Evolutionary conservation across 2,329 filamentous ascomycete genomes (phyloP), one percentile per base, ranked within the genome.

Genomic region (Aspergillus awamori): DNA sequence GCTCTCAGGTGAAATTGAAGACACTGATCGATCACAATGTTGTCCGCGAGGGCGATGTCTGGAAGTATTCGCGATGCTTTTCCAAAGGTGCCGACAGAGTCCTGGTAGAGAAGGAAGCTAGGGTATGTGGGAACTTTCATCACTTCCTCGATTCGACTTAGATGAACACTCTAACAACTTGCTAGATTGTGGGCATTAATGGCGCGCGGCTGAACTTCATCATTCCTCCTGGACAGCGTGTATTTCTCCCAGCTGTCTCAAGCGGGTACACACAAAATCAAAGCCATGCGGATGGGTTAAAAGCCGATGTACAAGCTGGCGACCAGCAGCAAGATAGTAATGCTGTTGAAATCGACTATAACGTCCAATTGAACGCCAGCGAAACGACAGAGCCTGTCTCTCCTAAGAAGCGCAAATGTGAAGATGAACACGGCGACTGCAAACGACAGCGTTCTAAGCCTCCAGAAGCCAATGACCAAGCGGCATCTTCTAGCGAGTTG

Each of bases 21-120:
- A 74, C 71, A 13, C 59, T 81, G 43, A 69, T 79, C 59, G 61
- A 71, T 28, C 65, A 76, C 53, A 74, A 72, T 3, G 63, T 79
- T 22, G 66, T 81, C 57, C 70, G 67, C 39, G 62, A 69, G 8
- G 79, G 78, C 4, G 79, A 81, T 67, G 65, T 79, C 33, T 80
- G 78, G 76, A 78, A 70, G 60, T 79, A 74, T 60, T 68, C 68
- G 8, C 72, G 72, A 38, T 63, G 64, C 11, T 74, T 73, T 45
- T 70, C 71, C 7, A 71, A 61, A 38, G 69, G 68, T 4, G 41
- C 63, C 0, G 63, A 64, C 8, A 74, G 66, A 17, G 41, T 76
- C 8, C 41, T 76, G 7, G 65, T 81, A 38, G 78, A 81, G 57
- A 81, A 81, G 62, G 79, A 81, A 61, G 72, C 69, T 20, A 75